Conservation (phyloP, 306 rosid species). For the Cicer chorassanicum region DNA sequence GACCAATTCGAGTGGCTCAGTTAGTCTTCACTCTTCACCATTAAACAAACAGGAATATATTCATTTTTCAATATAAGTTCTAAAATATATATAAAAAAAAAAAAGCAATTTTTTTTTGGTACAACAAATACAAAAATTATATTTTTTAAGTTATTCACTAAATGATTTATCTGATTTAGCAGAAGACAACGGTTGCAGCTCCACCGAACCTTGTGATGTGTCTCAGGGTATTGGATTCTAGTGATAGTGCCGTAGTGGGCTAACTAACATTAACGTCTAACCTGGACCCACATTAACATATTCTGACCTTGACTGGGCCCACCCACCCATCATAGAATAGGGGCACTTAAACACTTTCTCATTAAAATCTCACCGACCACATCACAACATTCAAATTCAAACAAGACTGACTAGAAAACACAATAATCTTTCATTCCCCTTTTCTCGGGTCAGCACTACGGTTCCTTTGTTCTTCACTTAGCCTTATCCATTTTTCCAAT, state of each 20-base stretch:
- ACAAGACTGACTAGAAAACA: background rate
- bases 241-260: conserved; percentile 10
- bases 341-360: conserved; percentile 33
- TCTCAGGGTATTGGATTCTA: conserved; percentile 40
- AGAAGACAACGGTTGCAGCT: background rate
- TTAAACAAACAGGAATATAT: background rate
- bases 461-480: background rate
- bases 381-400: conserved; percentile 16
- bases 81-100: background rate
- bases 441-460: background rate
- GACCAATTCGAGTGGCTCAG: conserved; percentile 6
- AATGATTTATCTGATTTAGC: background rate
- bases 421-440: background rate
- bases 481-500: background rate
- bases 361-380: conserved; percentile 56
- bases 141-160: background rate
- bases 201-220: conserved; percentile 37
- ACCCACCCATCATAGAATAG: conserved; percentile 33
- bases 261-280: conserved; percentile 27
- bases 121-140: background rate
- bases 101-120: background rate
- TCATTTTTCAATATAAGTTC: background rate
- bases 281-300: conserved; percentile 37
- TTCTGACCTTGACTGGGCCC: conserved; percentile 12
- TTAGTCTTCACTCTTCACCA: background rate